Percentiles rank a stretch among this genome's conserved stretches.
Evolutionary conservation across 495 filamentous ascomycete genomes (phyloP).

Genomic region (Neurospora discreta): DNA sequence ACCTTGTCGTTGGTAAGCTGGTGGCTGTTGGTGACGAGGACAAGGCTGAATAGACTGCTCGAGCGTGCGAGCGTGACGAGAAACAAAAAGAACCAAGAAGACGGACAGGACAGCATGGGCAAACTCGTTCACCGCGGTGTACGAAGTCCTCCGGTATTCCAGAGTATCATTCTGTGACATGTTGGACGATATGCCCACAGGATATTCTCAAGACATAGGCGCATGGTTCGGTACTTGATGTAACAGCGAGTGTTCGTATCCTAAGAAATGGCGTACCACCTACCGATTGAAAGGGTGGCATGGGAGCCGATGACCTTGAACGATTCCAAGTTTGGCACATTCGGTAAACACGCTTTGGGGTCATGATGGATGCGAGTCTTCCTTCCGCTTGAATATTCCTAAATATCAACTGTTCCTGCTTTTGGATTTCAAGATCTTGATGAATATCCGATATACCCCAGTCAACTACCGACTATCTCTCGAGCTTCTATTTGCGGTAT

Average conservation of each 20-base stretch:
- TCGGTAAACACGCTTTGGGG: neutral
- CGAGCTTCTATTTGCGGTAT: neutral
- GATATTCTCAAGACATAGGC: neutral
- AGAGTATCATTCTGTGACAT: neutral
- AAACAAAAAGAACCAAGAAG: neutral
- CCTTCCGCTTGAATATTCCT: neutral
- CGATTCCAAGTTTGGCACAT: neutral
- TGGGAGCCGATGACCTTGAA: neutral
- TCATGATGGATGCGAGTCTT: neutral
- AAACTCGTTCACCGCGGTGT: neutral
- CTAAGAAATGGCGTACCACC: neutral
- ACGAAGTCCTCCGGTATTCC: neutral
- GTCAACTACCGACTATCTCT: neutral
- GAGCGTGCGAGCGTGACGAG: neutral
- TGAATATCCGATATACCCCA: neutral
- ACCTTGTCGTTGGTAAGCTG: constrained; percentile 84
- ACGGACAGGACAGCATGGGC: neutral
- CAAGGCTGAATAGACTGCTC: constrained; percentile 4
- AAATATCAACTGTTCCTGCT: neutral
- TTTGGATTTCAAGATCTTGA: neutral
- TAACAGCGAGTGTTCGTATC: neutral
- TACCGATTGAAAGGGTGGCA: neutral
- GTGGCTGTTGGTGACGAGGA: constrained; percentile 41
- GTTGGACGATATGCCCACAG: neutral
- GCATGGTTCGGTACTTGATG: neutral